These are phyloP conservation scores for Alternaria sp. DNA, from an alignment of 2,329 filamentous ascomycete genomes.

Conservation along the genomic window DNA sequence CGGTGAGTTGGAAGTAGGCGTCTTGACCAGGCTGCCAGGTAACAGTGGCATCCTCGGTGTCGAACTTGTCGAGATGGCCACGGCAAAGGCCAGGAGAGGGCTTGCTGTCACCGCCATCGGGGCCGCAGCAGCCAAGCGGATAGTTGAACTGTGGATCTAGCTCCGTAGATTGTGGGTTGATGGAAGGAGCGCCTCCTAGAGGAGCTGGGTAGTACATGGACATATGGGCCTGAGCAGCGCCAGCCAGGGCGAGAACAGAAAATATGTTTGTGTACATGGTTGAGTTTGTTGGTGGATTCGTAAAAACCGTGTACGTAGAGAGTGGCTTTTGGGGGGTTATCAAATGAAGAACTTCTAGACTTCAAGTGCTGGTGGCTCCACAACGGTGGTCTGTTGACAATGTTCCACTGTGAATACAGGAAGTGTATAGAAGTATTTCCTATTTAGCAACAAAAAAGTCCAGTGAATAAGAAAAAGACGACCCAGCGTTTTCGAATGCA, in stretches of 20 bases:
- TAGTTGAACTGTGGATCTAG: slow-evolving; percentile 47
- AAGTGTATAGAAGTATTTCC: slow-evolving; percentile 5
- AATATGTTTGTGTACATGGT: slow-evolving; percentile 39
- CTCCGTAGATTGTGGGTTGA: slow-evolving; percentile 37
- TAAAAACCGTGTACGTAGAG: slow-evolving; percentile 12
- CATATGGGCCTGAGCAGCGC: slow-evolving; percentile 49
- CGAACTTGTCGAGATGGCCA: slow-evolving; percentile 54
- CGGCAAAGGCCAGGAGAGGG: slow-evolving; percentile 49
- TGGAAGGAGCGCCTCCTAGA: slow-evolving; percentile 54
- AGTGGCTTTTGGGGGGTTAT: slow-evolving; percentile 12
- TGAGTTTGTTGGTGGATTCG: slow-evolving; percentile 1
- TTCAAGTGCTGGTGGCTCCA: slow-evolving; percentile 16
- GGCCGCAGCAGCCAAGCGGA: slow-evolving; percentile 55
- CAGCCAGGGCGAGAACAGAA: slow-evolving; percentile 35
- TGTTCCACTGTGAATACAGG: slow-evolving; percentile 11
- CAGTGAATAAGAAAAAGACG: slow-evolving; percentile 33
- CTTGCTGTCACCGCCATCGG: slow-evolving; percentile 40
- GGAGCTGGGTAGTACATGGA: slow-evolving; percentile 52
- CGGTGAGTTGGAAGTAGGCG: slow-evolving; percentile 47
- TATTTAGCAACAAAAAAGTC: slow-evolving; percentile 24
- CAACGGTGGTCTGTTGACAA: slow-evolving; percentile 22
- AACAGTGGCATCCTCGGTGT: slow-evolving; percentile 51
- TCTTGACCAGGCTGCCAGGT: slow-evolving; percentile 53
- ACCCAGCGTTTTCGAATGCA: slow-evolving; percentile 37
- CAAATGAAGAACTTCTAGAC: slow-evolving; percentile 11